Evolutionary conservation across 768 basidiomycete genomes (phyloP).

Genomic region (Cantharellus cinnabarinus): DNA sequence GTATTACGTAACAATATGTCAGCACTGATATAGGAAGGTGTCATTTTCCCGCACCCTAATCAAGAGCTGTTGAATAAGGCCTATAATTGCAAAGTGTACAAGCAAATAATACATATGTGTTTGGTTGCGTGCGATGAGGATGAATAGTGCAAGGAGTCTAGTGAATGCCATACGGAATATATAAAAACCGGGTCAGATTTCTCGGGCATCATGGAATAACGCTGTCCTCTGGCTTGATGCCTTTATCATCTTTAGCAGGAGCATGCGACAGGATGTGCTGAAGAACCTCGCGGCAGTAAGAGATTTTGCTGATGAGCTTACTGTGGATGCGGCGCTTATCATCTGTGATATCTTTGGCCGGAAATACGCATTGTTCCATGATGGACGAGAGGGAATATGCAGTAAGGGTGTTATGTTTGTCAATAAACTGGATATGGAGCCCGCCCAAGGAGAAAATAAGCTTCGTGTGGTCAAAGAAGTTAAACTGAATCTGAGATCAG

Average conservation of each 20-base stretch:
- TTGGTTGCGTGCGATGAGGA: neutral
- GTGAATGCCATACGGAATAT: neutral
- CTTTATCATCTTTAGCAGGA: neutral
- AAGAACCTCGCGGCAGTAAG: slow-evolving; percentile 73
- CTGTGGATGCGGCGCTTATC: slow-evolving; percentile 38
- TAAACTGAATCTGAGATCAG: slow-evolving; percentile 43
- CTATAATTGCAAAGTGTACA: too few relatives aligned
- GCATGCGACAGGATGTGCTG: neutral
- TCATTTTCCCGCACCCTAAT: too few relatives aligned
- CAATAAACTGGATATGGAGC: slow-evolving; percentile 67
- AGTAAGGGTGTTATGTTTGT: slow-evolving; percentile 65
- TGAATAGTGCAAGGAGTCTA: neutral
- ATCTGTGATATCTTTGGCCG: slow-evolving; percentile 19
- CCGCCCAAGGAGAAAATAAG: slow-evolving; percentile 71
- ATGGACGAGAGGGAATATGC: slow-evolving; percentile 53
- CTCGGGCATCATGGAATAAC: too few relatives aligned
- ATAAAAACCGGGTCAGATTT: neutral
- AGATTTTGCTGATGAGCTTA: slow-evolving; percentile 55
- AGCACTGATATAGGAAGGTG: too few relatives aligned
- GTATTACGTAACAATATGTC: too few relatives aligned
- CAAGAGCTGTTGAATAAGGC: too few relatives aligned
- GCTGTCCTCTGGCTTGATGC: neutral
- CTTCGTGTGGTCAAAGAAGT: slow-evolving; percentile 96
- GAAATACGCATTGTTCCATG: slow-evolving; percentile 33
- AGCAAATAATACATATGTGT: too few relatives aligned